Evolutionary conservation across 352 stramenopile species (phyloP), one percentile per base, ranked within the genome.

Genomic region (Phytophthora nicotianae): DNA sequence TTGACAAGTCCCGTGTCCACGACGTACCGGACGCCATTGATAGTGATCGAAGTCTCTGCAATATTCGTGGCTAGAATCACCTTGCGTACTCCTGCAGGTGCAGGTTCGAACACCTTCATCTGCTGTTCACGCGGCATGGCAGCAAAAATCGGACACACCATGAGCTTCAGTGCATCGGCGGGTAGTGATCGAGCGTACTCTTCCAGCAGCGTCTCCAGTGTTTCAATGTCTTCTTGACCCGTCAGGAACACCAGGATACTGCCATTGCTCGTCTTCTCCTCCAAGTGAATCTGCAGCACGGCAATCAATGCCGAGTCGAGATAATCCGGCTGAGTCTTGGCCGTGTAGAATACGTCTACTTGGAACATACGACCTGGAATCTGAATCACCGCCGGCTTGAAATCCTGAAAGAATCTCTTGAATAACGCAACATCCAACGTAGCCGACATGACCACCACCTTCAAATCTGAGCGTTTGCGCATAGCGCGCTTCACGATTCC

Each of bases 361-460:
- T 93, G 80, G 68, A 96, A 95, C 75, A 91, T 82, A 0, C 92
- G 85, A 11, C 91, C 91, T 0, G 89, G 87, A 48, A 98, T 96
- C 55, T 90, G 88, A 46, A 98, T 65, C 50, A 97, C 76, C 19
- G 75, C 79, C 6, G 87, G 82, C 40, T 77, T 80, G 42, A 82
- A 91, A 24, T 89, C 91, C n/a, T 78, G 72, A 72, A 99, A 99
- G 70, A 98, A 99, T 11, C 68, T 68, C 49, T 85, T 69, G 75
- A 99, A 99, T 5, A 97, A 84, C 48, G 82, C 71, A 24, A 98
- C 89, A 61, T 99, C 92, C 21, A 99, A 75, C 29, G 97, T 99
- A 38, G 97, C 98, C n/a, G 93, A 99, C 96, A 99, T 99, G 58
- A 99, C 93, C 23, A 99, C 87, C 10, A 99, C 86, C 57, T 92